Evolutionary conservation across 257 asterid genomes (phyloP), one percentile per base, ranked within the genome.

Genomic region (Verbascum thapsus): DNA sequence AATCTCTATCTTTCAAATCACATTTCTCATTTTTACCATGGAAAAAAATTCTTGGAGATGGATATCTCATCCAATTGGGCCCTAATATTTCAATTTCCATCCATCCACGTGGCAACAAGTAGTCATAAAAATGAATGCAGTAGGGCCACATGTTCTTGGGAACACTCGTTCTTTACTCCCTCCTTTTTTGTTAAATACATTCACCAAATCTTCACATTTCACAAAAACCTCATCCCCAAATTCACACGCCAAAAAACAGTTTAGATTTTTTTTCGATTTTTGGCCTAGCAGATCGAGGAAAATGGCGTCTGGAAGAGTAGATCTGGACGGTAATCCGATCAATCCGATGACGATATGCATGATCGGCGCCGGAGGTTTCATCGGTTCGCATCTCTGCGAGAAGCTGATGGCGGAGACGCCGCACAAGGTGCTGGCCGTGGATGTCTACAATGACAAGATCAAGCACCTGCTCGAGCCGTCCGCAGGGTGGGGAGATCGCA

Each of bases 341-440:
- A 79, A 84, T 72, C 85, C 87, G 70, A 72, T 91, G 12, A 91
- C 91, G 17, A 88, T 88, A 72, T 91, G 96, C 81, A 85, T 91
- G 96, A 91, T 88, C 42, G 98, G 95, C 34, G 98, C 98, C 49
- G 98, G 98, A 9, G 98, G 98, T 3, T 91, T 91, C 83, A 91
- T 91, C 49, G 98, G 98, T 7, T 91, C 98, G 35, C 98, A 88
- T 59, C 85, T 91, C 13, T 91, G 98, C 69, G 98, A 91, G 85
- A 91, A 91, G 77, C 75, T 91, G 19, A 62, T 91, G 91, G 8
- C 66, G 58, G 95, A 86, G 70, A 91, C 98, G 52, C 82, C 76
- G 55, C 98, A 91, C 76, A 86, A 78, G 79, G 82, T 91, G 22
- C 74, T 84, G 48, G 96, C 95, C 8, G 96, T 91, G 7, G 98